A percentile compares a stretch with the other conserved stretches of the same genome.
Conservation (phyloP, 345 rosid species). For the Combretum micranthum region DNA sequence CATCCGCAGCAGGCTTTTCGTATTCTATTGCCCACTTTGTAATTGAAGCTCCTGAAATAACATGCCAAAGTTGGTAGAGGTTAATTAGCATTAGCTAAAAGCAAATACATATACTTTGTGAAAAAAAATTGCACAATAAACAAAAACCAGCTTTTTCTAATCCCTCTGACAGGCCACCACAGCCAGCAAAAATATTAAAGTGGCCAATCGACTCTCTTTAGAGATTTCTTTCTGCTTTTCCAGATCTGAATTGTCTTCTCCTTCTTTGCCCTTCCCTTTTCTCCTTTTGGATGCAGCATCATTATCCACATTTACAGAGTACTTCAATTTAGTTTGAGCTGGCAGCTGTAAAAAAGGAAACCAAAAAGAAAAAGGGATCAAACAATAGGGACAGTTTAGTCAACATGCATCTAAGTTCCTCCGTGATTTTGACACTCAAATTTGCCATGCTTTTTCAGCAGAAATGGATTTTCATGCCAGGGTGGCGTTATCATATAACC, state of each 20-base stretch:
- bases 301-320: slow-evolving; percentile 27
- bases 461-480: too few relatives aligned
- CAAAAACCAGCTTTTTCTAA: slow-evolving; percentile 53
- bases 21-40: slow-evolving; percentile 92
- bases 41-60: slow-evolving; percentile 44
- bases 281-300: slow-evolving; percentile 52
- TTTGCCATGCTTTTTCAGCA: too few relatives aligned
- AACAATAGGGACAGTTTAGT: too few relatives aligned
- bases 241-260: slow-evolving; percentile 32
- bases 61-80: not conserved
- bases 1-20: slow-evolving; percentile 87
- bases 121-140: not conserved
- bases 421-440: too few relatives aligned
- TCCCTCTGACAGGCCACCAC: slow-evolving; percentile 80
- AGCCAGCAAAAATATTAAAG: slow-evolving; percentile 80
- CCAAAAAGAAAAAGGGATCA: too few relatives aligned
- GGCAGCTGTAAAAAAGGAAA: slow-evolving; percentile 47
- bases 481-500: too few relatives aligned
- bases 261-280: slow-evolving; percentile 69
- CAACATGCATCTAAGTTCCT: too few relatives aligned
- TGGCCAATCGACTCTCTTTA: slow-evolving; percentile 33
- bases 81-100: not conserved
- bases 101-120: not conserved
- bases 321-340: slow-evolving; percentile 40
- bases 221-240: slow-evolving; percentile 30